Base-by-base conservation (phyloP, 768 basidiomycete species). In the Xerocomellus intermedius region DNA sequence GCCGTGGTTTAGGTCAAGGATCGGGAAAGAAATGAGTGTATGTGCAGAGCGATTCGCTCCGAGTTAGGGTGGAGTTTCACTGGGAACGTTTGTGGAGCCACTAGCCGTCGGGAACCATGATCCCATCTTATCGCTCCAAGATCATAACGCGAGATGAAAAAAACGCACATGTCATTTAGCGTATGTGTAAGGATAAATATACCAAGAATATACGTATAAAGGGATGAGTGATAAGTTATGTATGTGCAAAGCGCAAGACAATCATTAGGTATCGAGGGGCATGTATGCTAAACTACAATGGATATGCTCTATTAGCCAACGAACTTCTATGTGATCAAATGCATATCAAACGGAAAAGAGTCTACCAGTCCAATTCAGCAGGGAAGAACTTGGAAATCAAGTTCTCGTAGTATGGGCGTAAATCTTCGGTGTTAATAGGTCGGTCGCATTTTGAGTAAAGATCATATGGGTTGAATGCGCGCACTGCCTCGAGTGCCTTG, bases 401-500 rank as follows among this genome's bases (percentile, higher is more conserved):
- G 1, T 73, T 72, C 66, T 89, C 79, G 67, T 97, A 97, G 73
- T 97, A 96, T 14, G 91, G 89, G 57, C 83, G 79, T 22, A 96
- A 77, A 64, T 79, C 76, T 42, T 77, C 82, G 14, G 79, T 77
- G 48, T 83, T 71, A 50, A 86, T 82, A 5, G 84, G 81, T 41
- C 81, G 80, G 63, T 95, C 90, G 64, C 80, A 83, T 74, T 96
- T 96, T 78, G 86, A 89, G 77, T 97, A 97, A 8, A 97, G 81
- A 66, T 95, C 94, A 72, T 95, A 96, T 0, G 94, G 93, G 73
- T 95, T 96, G 81, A 96, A 96, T 0, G 86, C 87, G 42, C 81
- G 80, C 28, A 92, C 91, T 16, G 91, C 92, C 38, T 78, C 82
- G 32, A 92, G 81, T 19, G 82, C 77, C 50, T 74, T 74, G 54